Base-by-base conservation (phyloP, 345 rosid species). In the Pistacia integerrima region DNA sequence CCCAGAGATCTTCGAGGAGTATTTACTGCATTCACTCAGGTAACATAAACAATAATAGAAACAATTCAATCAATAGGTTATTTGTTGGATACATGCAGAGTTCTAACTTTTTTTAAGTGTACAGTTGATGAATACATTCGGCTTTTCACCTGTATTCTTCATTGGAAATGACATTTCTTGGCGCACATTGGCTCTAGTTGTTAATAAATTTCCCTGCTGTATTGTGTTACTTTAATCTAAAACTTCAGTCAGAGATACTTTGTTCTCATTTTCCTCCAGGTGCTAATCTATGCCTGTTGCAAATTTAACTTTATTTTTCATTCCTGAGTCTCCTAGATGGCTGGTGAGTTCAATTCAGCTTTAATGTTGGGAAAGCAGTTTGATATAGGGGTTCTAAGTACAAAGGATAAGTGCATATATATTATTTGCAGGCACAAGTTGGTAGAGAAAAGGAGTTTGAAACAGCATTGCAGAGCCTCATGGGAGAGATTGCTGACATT, bases 251-350 rank as follows among this genome's bases (percentile, higher is more conserved):
- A 14, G 4, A 54, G 58, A 1, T 12, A 44, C 56, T 55, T 25
- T 1, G 25, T 52, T 18, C 11, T 36, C 14, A 70, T 22, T 16
- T 11, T 54, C 13, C 66, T 70, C 54, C 82, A 88, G 91, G 78
- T 60, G 54, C 60, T 54, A 35, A 77, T 81, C 86, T 87, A 2
- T 61, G 80, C 69, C 11, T 77, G 17, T 2, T 79, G 35, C 91
- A 88, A 33, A 25, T 79, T 13, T 75, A 13, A 82, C 84, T 65
- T 41, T 85, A 38, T 79, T 75, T 62, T 84, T 85, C 77, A 72
- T 85, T 59, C 87, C 91, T 1, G 91, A 88, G 76, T 88, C 91
- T 38, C 91, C 91, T 44, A 82, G 91, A 73, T 88, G 88, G 88
- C 78, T 88, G 86, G 91, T 88, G 51, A 80, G 87, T 74, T 56